Evolutionary conservation across 768 basidiomycete genomes (phyloP).

Genomic region (Neoboletus brunneissimus): DNA sequence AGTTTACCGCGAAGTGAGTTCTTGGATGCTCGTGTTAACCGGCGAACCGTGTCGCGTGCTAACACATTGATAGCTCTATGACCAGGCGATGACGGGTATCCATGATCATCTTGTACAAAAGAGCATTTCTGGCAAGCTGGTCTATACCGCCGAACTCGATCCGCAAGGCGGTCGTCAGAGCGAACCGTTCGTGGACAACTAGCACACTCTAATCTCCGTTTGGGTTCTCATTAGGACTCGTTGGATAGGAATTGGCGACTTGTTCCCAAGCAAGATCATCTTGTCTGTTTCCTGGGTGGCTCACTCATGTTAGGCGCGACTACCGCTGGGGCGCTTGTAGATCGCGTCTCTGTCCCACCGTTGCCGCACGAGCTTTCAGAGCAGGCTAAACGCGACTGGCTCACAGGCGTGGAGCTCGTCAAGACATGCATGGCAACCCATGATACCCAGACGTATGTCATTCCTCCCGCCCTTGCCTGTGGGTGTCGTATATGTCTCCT

Average conservation of each 20-base stretch:
- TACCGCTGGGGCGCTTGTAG: conserved; percentile 50
- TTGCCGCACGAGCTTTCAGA: conserved; percentile 57
- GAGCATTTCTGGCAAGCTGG: conserved; percentile 55
- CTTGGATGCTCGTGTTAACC: neutral
- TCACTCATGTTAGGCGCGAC: conserved; percentile 90
- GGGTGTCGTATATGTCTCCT: neutral
- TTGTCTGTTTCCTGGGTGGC: conserved; percentile 93
- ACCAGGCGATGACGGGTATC: conserved; percentile 78
- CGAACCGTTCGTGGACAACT: conserved; percentile 33
- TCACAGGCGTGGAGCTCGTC: conserved; percentile 73
- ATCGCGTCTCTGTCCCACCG: conserved; percentile 67
- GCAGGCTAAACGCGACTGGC: conserved; percentile 73
- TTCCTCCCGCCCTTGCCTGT: neutral
- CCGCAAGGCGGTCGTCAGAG: conserved; percentile 45
- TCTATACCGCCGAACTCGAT: conserved; percentile 80
- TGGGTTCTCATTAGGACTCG: conserved; percentile 5
- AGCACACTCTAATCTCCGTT: neutral
- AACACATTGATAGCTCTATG: conserved; percentile 71
- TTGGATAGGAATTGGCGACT: conserved; percentile 63
- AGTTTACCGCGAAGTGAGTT: conserved; percentile 70
- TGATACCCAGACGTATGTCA: conserved; percentile 72
- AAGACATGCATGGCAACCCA: conserved; percentile 88
- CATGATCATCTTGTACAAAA: conserved; percentile 69
- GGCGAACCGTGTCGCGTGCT: neutral
- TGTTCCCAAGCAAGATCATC: conserved; percentile 89